Base-by-base conservation (phyloP, 306 rosid species). In the Boehmeria nivea region DNA sequence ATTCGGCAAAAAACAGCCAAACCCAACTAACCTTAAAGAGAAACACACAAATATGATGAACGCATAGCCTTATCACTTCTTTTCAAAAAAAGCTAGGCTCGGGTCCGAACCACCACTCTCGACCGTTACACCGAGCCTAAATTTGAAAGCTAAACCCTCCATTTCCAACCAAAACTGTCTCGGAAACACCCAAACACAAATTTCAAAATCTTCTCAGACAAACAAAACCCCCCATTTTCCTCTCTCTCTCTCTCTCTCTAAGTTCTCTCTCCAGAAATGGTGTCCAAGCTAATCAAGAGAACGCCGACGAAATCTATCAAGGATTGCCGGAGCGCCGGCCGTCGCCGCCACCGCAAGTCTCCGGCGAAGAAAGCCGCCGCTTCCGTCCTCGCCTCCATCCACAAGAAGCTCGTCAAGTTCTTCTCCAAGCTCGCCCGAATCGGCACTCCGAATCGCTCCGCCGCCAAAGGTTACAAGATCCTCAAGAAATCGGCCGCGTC, bases 61-160 rank as follows among this genome's bases (percentile, higher is more conserved):
- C n/a, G 34, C 34, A 28, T 28, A 28, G 34, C 34, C 34, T 8
- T 8, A 28, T n/a, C n/a, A 28, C 34, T 28, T 28, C 34, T 3
- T 28, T 28, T n/a, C 33, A 21, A 51, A 44, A 14, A 31, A 10
- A 31, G 36, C 5, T 47, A 71, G 94, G 72, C 83, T 65, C 90
- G 90, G 77, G 23, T 44, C 79, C 95, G 72, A 80, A 69, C 76
- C 90, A 67, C 39, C 14, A 3, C 59, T 51, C 7, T 15, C 57
- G 81, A 90, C 94, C 98, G 98, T 90, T 90, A 48, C 51, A 56
- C 91, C 94, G 61, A 74, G 75, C 83, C 94, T 14, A 74, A 45
- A 24, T 74, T 83, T 74, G 72, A 86, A 75, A 42, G 16, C 23
- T 1, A 14, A 24, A 2, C 54, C 40, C 6, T 45, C 6, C 0